phyloP scores from a whole-genome alignment of 768 basidiomycete species.

The Mrakia blollopis region DNA sequence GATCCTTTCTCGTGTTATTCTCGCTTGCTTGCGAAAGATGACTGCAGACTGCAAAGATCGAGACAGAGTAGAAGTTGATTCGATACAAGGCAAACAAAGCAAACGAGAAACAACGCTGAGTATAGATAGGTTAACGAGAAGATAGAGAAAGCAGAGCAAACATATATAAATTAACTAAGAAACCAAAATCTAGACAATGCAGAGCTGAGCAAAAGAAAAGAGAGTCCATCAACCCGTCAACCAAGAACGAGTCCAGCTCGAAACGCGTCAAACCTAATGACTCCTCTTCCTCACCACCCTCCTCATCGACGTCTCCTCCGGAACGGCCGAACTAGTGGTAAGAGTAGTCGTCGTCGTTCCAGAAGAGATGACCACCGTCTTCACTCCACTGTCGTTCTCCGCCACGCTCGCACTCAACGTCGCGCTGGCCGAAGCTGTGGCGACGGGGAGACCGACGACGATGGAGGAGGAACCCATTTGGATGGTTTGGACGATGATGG shows the following conservation, averaged over 20 bases:
- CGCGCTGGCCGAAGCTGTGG: not conserved
- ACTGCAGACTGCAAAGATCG: too few relatives aligned
- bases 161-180: too few relatives aligned
- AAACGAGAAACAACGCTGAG: too few relatives aligned
- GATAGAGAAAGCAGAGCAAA: not conserved
- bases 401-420: not conserved
- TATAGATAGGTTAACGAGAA: not conserved
- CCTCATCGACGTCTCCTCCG: not conserved
- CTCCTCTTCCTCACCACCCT: not conserved
- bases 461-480: conserved; percentile 1
- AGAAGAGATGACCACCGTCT: not conserved
- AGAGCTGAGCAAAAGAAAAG: not conserved
- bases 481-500: conserved; percentile 11
- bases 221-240: not conserved
- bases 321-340: not conserved
- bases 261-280: not conserved
- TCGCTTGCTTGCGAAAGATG: too few relatives aligned
- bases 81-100: too few relatives aligned
- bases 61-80: too few relatives aligned
- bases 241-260: not conserved
- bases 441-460: conserved; percentile 16
- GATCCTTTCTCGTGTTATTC: too few relatives aligned
- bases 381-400: conserved; percentile 1
- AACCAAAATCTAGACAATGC: too few relatives aligned
- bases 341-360: not conserved